Base-by-base conservation (phyloP, 2,329 filamentous ascomycete species). In the Erysiphe pulchra region DNA sequence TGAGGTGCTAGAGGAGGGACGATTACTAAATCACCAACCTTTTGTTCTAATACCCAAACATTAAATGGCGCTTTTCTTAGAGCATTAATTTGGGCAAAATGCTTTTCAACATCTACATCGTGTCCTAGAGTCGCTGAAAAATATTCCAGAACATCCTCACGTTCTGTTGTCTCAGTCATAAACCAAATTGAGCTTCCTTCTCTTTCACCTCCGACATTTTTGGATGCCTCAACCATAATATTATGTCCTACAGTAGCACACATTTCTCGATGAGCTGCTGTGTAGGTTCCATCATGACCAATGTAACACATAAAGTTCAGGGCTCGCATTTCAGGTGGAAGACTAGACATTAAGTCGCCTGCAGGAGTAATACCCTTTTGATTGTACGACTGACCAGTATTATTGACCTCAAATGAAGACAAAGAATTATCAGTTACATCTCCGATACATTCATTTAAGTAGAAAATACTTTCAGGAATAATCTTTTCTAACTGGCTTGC, bases 291-390 rank as follows among this genome's bases (percentile, higher is more conserved):
- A 63, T 98, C 90, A 55, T 95, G 87, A 0, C 90, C 90, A 54
- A 95, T 79, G 56, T 98, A 98, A 59, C 87, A 95, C 90, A 94
- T 94, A 53, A 98, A 68, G 51, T 98, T 98, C 57, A 93, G 77
- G 0, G 90, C 90, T 43, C 85, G 78, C 83, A 94, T 94, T 38
- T 79, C 73, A 39, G 70, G 64, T 0, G 85, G 84, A 4, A 98
- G 68, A 54, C 80, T 86, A 58, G 85, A 92, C 90, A 98, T 98
- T 32, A 98, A 63, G 57, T 98, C 90, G 7, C 87, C 87, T 1
- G 85, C 79, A 41, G 76, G 72, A 2, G 78, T 80, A 36, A 53
- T 53, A 39, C 59, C 57, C 50, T 65, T 57, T 38, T 65, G 61
- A 43, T 65, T 67, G 41, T 51, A 47, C 51, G 62, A 64, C 31